A percentile compares a stretch with the other conserved stretches of the same genome.
phyloP scores from a whole-genome alignment of 805 yeast species.

The Yamadazyma philogaea region DNA sequence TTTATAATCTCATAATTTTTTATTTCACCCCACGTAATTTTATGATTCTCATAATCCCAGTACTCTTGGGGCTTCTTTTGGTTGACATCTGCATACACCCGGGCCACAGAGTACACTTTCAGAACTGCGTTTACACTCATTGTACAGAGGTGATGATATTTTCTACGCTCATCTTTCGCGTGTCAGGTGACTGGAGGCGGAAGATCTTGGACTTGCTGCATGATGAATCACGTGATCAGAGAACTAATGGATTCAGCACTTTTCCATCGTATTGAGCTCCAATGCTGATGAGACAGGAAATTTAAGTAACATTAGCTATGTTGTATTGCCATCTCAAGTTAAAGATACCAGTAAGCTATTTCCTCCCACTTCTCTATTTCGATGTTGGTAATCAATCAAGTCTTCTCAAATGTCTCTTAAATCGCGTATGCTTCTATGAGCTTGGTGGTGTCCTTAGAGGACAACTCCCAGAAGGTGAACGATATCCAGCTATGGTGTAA shows the following conservation, averaged over 20 bases:
- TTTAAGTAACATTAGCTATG: no score
- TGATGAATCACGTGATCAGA: not conserved
- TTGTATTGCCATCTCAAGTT: no score
- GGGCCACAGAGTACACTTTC: constrained; percentile 54
- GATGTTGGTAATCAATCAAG: not conserved
- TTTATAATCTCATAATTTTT: constrained; percentile 80
- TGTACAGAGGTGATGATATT: not conserved
- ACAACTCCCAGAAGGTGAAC: constrained; percentile 9
- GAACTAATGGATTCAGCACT: no score
- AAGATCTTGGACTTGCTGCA: no score
- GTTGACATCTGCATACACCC: constrained; percentile 81
- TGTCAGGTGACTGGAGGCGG: constrained; percentile 4
- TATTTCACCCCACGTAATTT: constrained; percentile 80
- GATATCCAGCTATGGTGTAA: constrained; percentile 25
- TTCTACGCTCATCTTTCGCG: constrained; percentile 1
- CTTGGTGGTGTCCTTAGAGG: constrained; percentile 4
- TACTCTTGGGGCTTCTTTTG: constrained; percentile 71
- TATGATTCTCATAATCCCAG: constrained; percentile 77
- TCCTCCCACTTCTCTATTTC: not conserved
- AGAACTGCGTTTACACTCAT: constrained; percentile 10
- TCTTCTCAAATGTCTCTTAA: not conserved
- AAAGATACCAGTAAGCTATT: not conserved
- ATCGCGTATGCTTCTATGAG: constrained; percentile 5
- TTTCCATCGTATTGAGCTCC: no score
- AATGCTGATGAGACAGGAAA: no score